A percentile compares a stretch with the other conserved stretches of the same genome.
Conservation (phyloP, 805 yeast species). For the Zygosaccharomyces lentus region DNA sequence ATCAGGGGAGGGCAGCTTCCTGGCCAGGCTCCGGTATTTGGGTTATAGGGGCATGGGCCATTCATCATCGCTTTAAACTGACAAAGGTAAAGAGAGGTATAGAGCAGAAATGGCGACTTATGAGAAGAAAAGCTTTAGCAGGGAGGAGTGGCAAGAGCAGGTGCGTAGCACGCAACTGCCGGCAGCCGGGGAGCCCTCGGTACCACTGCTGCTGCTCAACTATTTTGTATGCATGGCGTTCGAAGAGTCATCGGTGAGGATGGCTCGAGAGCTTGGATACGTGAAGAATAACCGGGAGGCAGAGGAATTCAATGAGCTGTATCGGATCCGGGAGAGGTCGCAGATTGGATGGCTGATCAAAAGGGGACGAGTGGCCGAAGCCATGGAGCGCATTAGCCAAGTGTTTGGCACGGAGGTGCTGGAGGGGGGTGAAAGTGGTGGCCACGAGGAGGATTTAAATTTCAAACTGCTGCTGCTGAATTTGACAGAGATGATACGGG, state of each 20-base stretch:
- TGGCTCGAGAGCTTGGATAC: conserved; percentile 53
- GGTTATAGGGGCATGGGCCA: neutral
- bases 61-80: neutral
- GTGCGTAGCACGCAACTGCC: conserved; percentile 20
- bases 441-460: conserved; percentile 54
- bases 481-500: conserved; percentile 74
- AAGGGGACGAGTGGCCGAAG: conserved; percentile 25
- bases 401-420: conserved; percentile 28
- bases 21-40: neutral
- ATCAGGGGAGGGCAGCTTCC: neutral
- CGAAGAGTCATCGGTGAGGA: conserved; percentile 57
- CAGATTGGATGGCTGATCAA: conserved; percentile 25
- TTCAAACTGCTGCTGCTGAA: conserved; percentile 69
- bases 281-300: conserved; percentile 25
- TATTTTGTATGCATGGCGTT: conserved; percentile 77
- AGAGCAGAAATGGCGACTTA: conserved; percentile 7
- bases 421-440: conserved; percentile 17
- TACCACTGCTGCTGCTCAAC: conserved; percentile 52
- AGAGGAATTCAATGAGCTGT: conserved; percentile 31
- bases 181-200: conserved; percentile 32
- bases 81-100: conserved; percentile 5
- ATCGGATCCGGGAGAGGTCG: conserved; percentile 27
- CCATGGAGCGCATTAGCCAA: conserved; percentile 31
- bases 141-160: conserved; percentile 30
- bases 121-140: conserved; percentile 23